Conservation (phyloP, 306 rosid species). For the Prunus kanzakura region DNA sequence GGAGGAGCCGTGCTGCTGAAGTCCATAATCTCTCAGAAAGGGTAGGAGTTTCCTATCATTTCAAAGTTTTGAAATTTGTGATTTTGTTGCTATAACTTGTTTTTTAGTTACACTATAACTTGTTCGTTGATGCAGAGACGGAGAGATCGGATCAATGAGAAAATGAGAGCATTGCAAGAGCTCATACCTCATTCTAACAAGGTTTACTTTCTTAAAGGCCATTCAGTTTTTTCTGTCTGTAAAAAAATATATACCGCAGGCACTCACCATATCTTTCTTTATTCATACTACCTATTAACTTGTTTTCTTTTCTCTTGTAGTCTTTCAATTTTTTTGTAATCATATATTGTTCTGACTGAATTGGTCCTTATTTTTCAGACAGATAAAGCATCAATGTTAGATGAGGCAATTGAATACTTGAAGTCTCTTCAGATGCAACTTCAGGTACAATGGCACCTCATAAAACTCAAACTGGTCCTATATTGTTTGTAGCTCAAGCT, state of each 20-base stretch:
- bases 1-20: conserved; percentile 75
- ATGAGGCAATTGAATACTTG: conserved; percentile 85
- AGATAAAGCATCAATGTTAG: conserved; percentile 86
- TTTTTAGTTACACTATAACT: neutral
- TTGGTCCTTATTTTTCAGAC: conserved; percentile 48
- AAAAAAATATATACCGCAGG: no score
- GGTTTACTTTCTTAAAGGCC: conserved; percentile 36
- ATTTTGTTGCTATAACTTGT: neutral
- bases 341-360: conserved; percentile 13
- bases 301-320: neutral
- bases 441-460: conserved; percentile 47
- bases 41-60: conserved; percentile 40
- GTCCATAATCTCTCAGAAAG: conserved; percentile 91
- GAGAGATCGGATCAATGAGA: conserved; percentile 92
- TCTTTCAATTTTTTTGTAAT: conserved; percentile 11
- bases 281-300: no score
- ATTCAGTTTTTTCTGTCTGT: neutral
- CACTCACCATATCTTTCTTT: no score
- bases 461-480: conserved; percentile 11
- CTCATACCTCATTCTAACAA: conserved; percentile 86
- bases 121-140: conserved; percentile 54
- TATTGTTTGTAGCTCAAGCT: conserved; percentile 7
- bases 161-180: conserved; percentile 82
- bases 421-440: conserved; percentile 88
- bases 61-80: conserved; percentile 10